Conservation (phyloP, 139 green algal genomes). For the Coccomyxa sp. region DNA sequence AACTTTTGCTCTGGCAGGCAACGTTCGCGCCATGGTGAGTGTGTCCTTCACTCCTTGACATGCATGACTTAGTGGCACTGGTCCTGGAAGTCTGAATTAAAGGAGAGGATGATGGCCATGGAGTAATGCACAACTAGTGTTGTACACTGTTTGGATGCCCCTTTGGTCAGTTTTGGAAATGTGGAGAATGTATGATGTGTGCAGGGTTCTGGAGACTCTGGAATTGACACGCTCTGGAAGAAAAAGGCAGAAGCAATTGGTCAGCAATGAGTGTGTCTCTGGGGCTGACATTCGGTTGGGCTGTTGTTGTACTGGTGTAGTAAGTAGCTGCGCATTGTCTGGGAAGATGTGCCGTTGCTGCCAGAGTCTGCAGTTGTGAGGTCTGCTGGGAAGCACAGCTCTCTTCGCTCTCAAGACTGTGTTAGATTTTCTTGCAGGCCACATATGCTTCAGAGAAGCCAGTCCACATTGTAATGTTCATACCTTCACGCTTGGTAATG, state of each 20-base stretch:
- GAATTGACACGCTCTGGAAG: constrained; percentile 87
- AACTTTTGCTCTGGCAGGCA: constrained; percentile 92
- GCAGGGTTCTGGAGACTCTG: constrained; percentile 85
- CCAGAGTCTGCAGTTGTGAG: too few relatives aligned
- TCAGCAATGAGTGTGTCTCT: not conserved
- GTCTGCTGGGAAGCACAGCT: too few relatives aligned
- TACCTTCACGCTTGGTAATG: too few relatives aligned
- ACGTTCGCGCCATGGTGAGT: constrained; percentile 76
- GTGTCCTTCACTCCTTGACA: constrained; percentile 25
- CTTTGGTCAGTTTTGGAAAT: not conserved
- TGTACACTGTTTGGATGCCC: not conserved
- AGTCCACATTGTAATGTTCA: too few relatives aligned
- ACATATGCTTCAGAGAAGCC: too few relatives aligned
- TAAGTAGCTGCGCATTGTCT: too few relatives aligned
- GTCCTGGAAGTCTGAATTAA: not conserved
- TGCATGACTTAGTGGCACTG: not conserved
- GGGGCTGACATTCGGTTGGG: too few relatives aligned
- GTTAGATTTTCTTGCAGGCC: too few relatives aligned
- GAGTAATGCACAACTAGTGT: not conserved
- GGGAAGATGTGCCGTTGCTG: too few relatives aligned
- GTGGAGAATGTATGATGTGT: not conserved
- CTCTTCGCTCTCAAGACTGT: too few relatives aligned
- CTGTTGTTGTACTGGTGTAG: constrained; percentile 5
- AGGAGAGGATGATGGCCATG: too few relatives aligned
- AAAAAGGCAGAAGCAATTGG: constrained; percentile 58